Evolutionary conservation across 352 stramenopile species (phyloP).

Genomic region (Stramenopiles sp.): DNA sequence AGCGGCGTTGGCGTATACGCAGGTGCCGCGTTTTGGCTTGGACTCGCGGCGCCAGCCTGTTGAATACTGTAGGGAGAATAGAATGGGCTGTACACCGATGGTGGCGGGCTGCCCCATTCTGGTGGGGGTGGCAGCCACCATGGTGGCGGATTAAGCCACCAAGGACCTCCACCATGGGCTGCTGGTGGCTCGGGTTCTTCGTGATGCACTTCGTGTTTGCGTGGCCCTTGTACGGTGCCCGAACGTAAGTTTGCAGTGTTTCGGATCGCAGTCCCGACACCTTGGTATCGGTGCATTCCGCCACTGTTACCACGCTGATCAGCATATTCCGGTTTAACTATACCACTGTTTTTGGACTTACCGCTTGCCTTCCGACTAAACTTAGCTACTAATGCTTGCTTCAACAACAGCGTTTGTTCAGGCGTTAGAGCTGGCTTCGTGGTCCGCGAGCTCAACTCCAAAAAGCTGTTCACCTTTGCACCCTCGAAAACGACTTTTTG

Average conservation of each 20-base stretch:
- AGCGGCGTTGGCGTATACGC: not conserved
- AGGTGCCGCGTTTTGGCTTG: not conserved
- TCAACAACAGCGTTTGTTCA: not conserved
- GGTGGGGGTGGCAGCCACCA: not conserved
- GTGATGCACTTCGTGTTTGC: no score
- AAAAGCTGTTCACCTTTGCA: no score
- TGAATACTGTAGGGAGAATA: not conserved
- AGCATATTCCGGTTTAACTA: not conserved
- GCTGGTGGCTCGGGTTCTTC: not conserved
- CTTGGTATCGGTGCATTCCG: not conserved
- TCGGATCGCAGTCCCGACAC: not conserved
- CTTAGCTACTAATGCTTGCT: not conserved
- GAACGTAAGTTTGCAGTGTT: not conserved
- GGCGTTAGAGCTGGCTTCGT: not conserved
- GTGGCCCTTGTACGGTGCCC: not conserved
- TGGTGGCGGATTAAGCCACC: not conserved
- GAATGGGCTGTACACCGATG: not conserved
- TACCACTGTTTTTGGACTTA: not conserved
- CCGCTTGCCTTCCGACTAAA: not conserved
- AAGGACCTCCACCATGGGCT: not conserved
- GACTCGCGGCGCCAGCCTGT: not conserved
- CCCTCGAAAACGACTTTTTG: no score
- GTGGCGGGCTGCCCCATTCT: not conserved
- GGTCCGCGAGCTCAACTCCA: not conserved
- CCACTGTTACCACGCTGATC: not conserved